Percentiles rank a stretch among this genome's conserved stretches.
These are phyloP conservation scores for Diatrype stigma DNA, from an alignment of 2,329 filamentous ascomycete genomes.

Conservation along the genomic window DNA sequence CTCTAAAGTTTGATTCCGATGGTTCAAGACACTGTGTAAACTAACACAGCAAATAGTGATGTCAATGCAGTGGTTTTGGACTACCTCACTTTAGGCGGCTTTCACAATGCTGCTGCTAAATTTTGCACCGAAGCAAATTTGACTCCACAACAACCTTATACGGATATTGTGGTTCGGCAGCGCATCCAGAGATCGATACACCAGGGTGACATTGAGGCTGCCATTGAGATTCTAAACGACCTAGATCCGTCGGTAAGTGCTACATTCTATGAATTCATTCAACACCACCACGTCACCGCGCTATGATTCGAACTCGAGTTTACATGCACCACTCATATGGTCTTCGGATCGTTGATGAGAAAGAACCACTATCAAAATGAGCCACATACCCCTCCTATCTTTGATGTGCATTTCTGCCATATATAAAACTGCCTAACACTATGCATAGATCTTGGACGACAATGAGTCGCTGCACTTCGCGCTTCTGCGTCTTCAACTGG, in stretches of 20 bases:
- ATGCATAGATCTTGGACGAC: constrained; percentile 73
- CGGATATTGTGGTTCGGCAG: constrained; percentile 72
- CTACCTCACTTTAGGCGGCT: constrained; percentile 94
- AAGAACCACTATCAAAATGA: constrained; percentile 73
- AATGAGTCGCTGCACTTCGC: constrained; percentile 84
- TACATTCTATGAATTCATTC: constrained; percentile 1
- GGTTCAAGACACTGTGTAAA: neutral
- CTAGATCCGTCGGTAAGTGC: constrained; percentile 80
- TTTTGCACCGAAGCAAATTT: constrained; percentile 94
- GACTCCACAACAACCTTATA: constrained; percentile 64
- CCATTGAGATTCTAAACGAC: constrained; percentile 85
- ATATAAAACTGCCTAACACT: constrained; percentile 13
- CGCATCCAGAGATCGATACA: constrained; percentile 83
- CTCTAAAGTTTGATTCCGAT: constrained; percentile 5
- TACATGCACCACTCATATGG: constrained; percentile 99
- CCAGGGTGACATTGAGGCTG: constrained; percentile 76
- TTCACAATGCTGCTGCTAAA: constrained; percentile 84
- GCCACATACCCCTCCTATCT: constrained; percentile 26
- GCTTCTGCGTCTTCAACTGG: constrained; percentile 81
- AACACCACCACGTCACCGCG: constrained; percentile 27
- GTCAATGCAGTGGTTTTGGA: constrained; percentile 95
- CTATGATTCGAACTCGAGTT: constrained; percentile 89
- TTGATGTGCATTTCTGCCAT: neutral
- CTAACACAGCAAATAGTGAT: constrained; percentile 56
- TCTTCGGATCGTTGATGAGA: constrained; percentile 86